Conservation (phyloP, 2,329 filamentous ascomycete species). For the Ceratocystis variospora region DNA sequence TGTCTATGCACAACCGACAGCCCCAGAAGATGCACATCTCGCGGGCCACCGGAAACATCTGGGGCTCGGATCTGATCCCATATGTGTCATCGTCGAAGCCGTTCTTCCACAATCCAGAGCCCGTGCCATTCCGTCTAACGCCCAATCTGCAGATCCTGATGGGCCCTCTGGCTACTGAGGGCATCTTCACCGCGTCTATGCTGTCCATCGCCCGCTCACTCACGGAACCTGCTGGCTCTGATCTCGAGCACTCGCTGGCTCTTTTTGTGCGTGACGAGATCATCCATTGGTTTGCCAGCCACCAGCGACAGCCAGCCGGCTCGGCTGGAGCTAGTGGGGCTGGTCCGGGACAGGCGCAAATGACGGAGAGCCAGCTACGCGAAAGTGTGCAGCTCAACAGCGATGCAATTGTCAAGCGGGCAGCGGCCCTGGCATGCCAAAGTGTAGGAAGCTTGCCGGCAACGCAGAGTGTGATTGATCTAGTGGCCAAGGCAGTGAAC, state of each 20-base stretch:
- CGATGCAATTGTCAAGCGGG: constrained; percentile 82
- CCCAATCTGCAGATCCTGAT: constrained; percentile 93
- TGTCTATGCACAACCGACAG: constrained; percentile 93
- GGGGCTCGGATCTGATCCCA: constrained; percentile 89
- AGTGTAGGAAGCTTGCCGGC: constrained; percentile 74
- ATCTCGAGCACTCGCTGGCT: constrained; percentile 87
- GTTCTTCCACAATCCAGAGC: constrained; percentile 87
- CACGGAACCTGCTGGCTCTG: constrained; percentile 64
- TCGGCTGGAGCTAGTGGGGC: neutral
- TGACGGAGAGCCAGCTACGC: constrained; percentile 50
- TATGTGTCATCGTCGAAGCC: constrained; percentile 74
- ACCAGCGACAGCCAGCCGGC: constrained; percentile 40
- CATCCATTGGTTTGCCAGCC: constrained; percentile 86
- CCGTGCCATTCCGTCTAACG: constrained; percentile 91
- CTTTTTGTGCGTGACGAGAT: constrained; percentile 97
- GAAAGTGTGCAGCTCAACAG: constrained; percentile 76
- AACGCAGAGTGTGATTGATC: constrained; percentile 92
- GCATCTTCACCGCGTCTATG: constrained; percentile 85
- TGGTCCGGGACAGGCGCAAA: constrained; percentile 30
- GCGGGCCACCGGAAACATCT: constrained; percentile 77
- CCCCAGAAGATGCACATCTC: constrained; percentile 92
- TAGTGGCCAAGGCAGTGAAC: constrained; percentile 85
- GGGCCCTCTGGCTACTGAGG: constrained; percentile 89
- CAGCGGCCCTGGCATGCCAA: constrained; percentile 65
- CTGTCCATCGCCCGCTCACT: constrained; percentile 95